These are phyloP conservation scores for Ulmus americana DNA, from an alignment of 331 rosid genomes.

Conservation along the genomic window DNA sequence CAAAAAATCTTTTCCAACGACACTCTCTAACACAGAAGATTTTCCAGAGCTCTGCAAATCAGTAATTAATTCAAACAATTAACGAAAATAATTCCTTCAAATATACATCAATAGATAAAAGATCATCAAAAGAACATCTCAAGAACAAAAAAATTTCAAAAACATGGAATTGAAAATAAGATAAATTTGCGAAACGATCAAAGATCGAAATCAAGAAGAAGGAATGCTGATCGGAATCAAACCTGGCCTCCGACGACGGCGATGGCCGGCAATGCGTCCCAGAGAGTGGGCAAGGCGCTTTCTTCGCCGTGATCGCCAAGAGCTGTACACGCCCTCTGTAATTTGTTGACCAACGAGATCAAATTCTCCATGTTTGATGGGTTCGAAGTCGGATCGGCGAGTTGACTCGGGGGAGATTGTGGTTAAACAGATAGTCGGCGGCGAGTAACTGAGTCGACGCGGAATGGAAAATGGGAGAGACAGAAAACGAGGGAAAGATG, in stretches of 20 bases:
- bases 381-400: not conserved
- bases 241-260: constrained; percentile 60
- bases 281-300: constrained; percentile 49
- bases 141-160: not conserved
- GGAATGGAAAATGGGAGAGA: not conserved
- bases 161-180: not conserved
- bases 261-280: constrained; percentile 48
- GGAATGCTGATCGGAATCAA: not conserved
- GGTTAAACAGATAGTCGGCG: not conserved
- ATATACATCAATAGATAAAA: not conserved
- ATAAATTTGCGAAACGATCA: not conserved
- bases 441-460: not conserved
- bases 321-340: constrained; percentile 51
- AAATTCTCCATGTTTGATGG: constrained; percentile 32
- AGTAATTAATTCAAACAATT: not conserved
- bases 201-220: not conserved
- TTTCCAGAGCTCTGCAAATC: constrained; percentile 47
- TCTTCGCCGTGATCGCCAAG: constrained; percentile 51
- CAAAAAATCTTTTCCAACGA: constrained; percentile 46
- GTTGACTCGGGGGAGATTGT: not conserved
- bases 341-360: constrained; percentile 41
- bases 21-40: constrained; percentile 50
- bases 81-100: not conserved
- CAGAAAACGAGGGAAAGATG: constrained; percentile 7
- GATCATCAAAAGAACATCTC: not conserved